Conservation (phyloP, 1,284 basidiomycete genomes). For the Porodaedalea pini region DNA sequence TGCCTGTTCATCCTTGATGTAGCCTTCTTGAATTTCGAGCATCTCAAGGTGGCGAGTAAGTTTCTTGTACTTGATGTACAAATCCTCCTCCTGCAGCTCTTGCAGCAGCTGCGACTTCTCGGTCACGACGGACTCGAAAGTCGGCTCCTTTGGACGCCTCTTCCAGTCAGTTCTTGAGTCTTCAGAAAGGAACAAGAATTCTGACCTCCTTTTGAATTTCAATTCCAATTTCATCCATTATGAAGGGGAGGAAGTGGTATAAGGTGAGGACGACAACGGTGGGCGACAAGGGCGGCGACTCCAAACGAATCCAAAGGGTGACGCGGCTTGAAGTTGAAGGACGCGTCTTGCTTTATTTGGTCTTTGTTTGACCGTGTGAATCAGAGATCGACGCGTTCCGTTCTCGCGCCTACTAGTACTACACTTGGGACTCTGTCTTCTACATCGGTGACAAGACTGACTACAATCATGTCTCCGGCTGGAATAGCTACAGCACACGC, state of each 20-base stretch:
- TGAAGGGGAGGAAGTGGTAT: slow-evolving; percentile 24
- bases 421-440: too few species aligned
- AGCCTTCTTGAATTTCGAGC: slow-evolving; percentile 93
- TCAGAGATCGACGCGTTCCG: background rate
- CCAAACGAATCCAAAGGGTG: slow-evolving; percentile 15
- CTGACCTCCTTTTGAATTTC: slow-evolving; percentile 81
- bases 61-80: slow-evolving; percentile 95
- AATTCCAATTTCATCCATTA: slow-evolving; percentile 80
- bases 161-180: slow-evolving; percentile 11
- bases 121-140: slow-evolving; percentile 81
- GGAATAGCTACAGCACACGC: slow-evolving; percentile 10
- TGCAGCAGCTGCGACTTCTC: slow-evolving; percentile 86
- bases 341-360: slow-evolving; percentile 15
- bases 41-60: slow-evolving; percentile 90
- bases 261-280: too few species aligned
- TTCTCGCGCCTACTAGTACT: background rate
- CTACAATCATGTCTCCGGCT: background rate
- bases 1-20: slow-evolving; percentile 98
- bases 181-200: slow-evolving; percentile 14
- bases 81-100: slow-evolving; percentile 87
- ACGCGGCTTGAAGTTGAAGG: slow-evolving; percentile 18
- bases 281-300: too few species aligned
- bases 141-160: slow-evolving; percentile 70
- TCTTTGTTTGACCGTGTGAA: slow-evolving; percentile 5
- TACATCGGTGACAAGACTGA: too few species aligned